A percentile compares a stretch with the other conserved stretches of the same genome.
Conservation (phyloP, 306 rosid species). For the Cajanus cajan region DNA sequence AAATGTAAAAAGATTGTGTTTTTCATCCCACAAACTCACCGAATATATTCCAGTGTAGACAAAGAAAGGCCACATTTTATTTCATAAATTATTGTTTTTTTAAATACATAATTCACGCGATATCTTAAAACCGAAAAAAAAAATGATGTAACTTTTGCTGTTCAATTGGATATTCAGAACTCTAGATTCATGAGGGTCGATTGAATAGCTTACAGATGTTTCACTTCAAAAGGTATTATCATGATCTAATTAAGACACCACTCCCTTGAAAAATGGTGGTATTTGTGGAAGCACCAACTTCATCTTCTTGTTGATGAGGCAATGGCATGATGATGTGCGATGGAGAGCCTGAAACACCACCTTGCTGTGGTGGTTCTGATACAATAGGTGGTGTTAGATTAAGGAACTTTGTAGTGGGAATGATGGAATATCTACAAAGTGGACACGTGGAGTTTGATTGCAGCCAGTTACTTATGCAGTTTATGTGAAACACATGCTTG, state of each 20-base stretch:
- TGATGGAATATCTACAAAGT: constrained; percentile 70
- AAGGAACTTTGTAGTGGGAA: constrained; percentile 37
- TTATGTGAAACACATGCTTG: constrained; percentile 77
- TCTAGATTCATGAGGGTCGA: not conserved
- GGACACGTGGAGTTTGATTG: constrained; percentile 80
- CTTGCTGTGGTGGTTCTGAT: constrained; percentile 15
- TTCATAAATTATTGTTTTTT: not conserved
- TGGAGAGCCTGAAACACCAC: constrained; percentile 1
- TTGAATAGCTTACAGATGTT: not conserved
- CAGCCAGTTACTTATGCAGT: constrained; percentile 77
- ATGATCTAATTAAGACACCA: not conserved
- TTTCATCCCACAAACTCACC: not conserved
- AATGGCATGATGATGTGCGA: constrained; percentile 7
- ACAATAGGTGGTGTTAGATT: constrained; percentile 7
- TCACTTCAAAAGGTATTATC: not conserved
- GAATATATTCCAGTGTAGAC: not conserved
- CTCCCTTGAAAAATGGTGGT: constrained; percentile 16
- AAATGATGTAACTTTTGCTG: too few species aligned
- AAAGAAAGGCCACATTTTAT: not conserved
- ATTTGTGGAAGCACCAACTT: constrained; percentile 31
- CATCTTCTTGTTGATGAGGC: constrained; percentile 18
- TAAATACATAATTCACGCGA: too few species aligned
- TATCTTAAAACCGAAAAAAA: too few species aligned
- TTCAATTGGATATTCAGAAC: too few species aligned
- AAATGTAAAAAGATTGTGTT: not conserved